Conservation (phyloP, 352 stramenopile species). For the Pythium utonaiense region DNA sequence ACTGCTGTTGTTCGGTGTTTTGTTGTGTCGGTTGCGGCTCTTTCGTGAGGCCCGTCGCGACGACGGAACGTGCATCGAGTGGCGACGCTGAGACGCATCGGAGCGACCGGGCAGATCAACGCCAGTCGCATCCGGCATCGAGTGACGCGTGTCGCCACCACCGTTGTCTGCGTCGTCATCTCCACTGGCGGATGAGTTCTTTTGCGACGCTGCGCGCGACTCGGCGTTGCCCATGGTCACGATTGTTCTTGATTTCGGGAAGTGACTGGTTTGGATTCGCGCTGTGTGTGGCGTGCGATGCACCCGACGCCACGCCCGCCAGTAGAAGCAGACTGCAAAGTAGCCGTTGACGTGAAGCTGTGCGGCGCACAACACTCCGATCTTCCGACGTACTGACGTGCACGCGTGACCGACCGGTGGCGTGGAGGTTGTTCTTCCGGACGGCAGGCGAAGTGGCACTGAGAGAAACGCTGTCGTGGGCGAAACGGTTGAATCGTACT, state of each 20-base stretch:
- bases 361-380: background rate
- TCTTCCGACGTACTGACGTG: background rate
- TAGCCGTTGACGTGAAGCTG: background rate
- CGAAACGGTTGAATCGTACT: background rate
- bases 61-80: slow-evolving; percentile 23
- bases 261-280: background rate
- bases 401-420: background rate
- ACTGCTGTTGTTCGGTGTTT: slow-evolving; percentile 6
- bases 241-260: background rate
- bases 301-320: background rate
- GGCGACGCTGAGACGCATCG: slow-evolving; percentile 16
- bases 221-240: slow-evolving; percentile 50
- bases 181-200: slow-evolving; percentile 19
- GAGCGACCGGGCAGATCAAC: slow-evolving; percentile 7
- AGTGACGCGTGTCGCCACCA: slow-evolving; percentile 19
- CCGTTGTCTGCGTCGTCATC: slow-evolving; percentile 21
- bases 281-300: background rate
- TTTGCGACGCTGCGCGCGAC: slow-evolving; percentile 35
- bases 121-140: slow-evolving; percentile 16
- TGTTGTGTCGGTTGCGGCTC: slow-evolving; percentile 6
- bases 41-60: slow-evolving; percentile 9
- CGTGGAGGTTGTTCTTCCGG: background rate
- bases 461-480: background rate
- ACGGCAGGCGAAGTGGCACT: background rate
- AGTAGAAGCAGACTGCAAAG: background rate